Evolutionary conservation across 2,329 filamentous ascomycete species (phyloP).

Genomic region (Trichoderma koningiopsis): DNA sequence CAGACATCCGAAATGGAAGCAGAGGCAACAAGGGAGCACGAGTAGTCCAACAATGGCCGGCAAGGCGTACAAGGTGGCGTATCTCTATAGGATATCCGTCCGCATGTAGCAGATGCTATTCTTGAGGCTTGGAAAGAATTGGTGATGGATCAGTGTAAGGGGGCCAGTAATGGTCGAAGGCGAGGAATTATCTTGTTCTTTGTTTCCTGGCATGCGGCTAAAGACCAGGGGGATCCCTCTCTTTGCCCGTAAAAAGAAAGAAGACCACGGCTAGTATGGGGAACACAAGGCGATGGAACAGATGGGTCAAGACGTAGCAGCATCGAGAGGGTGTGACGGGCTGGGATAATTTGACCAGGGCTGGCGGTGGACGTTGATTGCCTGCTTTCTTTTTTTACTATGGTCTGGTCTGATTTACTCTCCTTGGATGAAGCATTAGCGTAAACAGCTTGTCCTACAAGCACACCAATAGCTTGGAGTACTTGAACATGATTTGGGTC

Average conservation of each 20-base stretch:
- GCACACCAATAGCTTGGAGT: background rate
- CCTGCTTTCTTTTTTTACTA: slow-evolving; percentile 1
- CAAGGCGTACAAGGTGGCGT: slow-evolving; percentile 17
- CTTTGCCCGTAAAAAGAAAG: background rate
- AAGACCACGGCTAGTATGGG: slow-evolving; percentile 17
- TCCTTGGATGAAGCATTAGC: background rate
- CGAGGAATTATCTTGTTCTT: background rate
- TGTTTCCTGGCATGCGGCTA: background rate
- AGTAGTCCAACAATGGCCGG: slow-evolving; percentile 1
- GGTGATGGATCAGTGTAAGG: background rate
- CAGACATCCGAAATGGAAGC: slow-evolving; percentile 10
- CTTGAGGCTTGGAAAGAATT: background rate
- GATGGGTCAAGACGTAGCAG: slow-evolving; percentile 13
- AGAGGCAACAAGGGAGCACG: slow-evolving; percentile 11
- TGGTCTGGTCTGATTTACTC: background rate
- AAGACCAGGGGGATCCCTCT: background rate
- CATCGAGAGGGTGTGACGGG: slow-evolving; percentile 7
- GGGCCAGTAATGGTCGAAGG: background rate
- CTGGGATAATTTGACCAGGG: slow-evolving; percentile 18
- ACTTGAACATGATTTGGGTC: background rate
- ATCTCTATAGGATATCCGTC: background rate
- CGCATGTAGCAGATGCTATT: slow-evolving; percentile 3
- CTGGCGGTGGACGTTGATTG: slow-evolving; percentile 17
- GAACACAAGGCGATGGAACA: slow-evolving; percentile 19
- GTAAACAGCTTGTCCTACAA: background rate